Conservation (phyloP, 2,329 filamentous ascomycete species). For the Didymella pinodella region DNA sequence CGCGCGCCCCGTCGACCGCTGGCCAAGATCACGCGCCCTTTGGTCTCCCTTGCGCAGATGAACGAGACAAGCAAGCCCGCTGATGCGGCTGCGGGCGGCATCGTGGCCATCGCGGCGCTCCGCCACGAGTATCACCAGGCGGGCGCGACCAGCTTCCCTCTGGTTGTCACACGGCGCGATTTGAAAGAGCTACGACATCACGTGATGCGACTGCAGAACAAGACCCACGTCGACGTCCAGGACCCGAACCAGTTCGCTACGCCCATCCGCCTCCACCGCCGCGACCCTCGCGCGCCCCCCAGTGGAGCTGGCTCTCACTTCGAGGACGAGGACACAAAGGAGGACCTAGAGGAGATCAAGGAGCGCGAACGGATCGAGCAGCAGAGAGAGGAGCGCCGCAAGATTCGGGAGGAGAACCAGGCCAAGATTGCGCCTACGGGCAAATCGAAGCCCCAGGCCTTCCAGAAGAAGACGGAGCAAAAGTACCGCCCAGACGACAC, state of each 20-base stretch:
- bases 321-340: conserved; percentile 66
- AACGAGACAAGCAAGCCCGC: conserved; percentile 36
- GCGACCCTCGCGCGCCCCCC: conserved; percentile 76
- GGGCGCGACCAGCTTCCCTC: conserved; percentile 57
- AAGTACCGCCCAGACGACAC: conserved; percentile 83
- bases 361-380: conserved; percentile 67
- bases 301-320: conserved; percentile 49
- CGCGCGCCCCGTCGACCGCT: conserved; percentile 45
- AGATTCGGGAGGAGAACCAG: conserved; percentile 83
- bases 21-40: conserved; percentile 43
- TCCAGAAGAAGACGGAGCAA: conserved; percentile 83
- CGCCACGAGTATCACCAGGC: conserved; percentile 38
- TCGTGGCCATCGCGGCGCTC: conserved; percentile 32
- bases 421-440: conserved; percentile 90
- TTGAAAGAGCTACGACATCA: conserved; percentile 84
- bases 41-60: conserved; percentile 46
- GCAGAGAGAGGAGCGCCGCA: conserved; percentile 78
- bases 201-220: conserved; percentile 78
- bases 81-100: conserved; percentile 19
- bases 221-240: conserved; percentile 69
- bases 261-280: conserved; percentile 86
- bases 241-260: conserved; percentile 85
- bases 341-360: conserved; percentile 71
- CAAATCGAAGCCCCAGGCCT: conserved; percentile 69
- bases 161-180: conserved; percentile 83